Evolutionary conservation across 2,329 filamentous ascomycete species (phyloP), one percentile per base, ranked within the genome.

Genomic region (Trichoderma hamatum): DNA sequence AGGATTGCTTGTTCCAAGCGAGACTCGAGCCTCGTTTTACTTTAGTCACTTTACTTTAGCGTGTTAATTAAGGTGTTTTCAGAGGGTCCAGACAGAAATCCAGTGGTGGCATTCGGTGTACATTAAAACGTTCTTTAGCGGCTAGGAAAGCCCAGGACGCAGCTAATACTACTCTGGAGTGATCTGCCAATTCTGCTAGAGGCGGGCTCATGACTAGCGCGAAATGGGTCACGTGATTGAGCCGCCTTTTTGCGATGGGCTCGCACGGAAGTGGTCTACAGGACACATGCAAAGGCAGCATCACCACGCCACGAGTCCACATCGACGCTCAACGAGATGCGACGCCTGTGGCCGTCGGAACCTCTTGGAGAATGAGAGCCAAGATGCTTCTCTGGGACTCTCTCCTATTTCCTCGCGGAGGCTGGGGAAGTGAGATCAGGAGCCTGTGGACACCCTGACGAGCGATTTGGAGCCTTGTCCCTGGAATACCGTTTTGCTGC

Each of bases 221-320:
- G 34, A 39, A 24, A 19, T 3, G 10, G 16, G n/a, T 67, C 63
- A 67, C 63, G 63, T 67, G 63, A 24, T 7, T 11, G 21, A 26
- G 24, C 49, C 58, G 49, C 56, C 43, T 68, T 55, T 61, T 39
- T 36, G 36, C 9, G 19, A 49, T 34, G 58, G 58, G 26, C 46
- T 54, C 58, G 39, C 56, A 62, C 66, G 51, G 55, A 56, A 43
- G 58, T 32, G 30, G 39, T 66, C 62, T 69, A 51, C 67, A 58
- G 49, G 51, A 61, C 56, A 68, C 54, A 51, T 55, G 67, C 56
- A 46, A 66, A 69, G 67, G 30, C 60, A 60, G 58, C 67, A 69
- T 54, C 67, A 65, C 58, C 43, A 52, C 61, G 28, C 39, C 54
- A 67, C 54, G 52, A 67, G 36, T 49, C 49, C 59, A 46, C 66